Evolutionary conservation across 2,329 filamentous ascomycete species (phyloP).

Genomic region (Neonectria neomacrospora): DNA sequence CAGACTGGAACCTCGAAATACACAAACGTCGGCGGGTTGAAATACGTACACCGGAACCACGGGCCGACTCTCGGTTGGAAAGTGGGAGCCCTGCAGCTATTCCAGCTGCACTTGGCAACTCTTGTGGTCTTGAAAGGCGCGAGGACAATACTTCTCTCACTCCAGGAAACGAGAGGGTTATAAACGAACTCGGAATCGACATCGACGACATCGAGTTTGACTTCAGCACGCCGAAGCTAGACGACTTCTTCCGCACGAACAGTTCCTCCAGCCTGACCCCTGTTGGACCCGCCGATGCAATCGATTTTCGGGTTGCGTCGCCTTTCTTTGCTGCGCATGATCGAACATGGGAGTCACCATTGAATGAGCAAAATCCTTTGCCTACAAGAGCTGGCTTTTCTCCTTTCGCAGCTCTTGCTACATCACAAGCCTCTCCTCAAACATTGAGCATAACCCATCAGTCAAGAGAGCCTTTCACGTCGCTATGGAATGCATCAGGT

Average conservation of each 20-base stretch:
- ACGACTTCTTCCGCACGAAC: too few relatives aligned
- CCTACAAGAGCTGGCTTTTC: neutral
- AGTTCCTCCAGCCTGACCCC: too few relatives aligned
- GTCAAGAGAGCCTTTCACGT: neutral
- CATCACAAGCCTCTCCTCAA: neutral
- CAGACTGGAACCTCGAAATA: neutral
- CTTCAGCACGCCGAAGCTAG: neutral
- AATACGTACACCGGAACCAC: constrained; percentile 6
- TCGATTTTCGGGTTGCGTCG: too few relatives aligned
- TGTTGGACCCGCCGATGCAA: neutral
- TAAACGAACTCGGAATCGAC: neutral
- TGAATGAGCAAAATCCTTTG: neutral
- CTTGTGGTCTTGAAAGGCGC: accelerated
- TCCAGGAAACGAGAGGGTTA: neutral
- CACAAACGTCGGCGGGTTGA: neutral
- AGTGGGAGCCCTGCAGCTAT: too few relatives aligned
- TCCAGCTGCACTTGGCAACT: neutral
- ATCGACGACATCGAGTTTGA: neutral
- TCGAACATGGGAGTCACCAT: neutral
- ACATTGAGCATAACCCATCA: neutral
- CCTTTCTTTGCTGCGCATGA: neutral
- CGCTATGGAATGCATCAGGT: neutral
- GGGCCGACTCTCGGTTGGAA: neutral
- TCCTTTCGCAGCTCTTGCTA: neutral
- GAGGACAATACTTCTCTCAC: too few relatives aligned